Base-by-base conservation (phyloP, 2,329 filamentous ascomycete genomes). In the Clonostachys byssicola region DNA sequence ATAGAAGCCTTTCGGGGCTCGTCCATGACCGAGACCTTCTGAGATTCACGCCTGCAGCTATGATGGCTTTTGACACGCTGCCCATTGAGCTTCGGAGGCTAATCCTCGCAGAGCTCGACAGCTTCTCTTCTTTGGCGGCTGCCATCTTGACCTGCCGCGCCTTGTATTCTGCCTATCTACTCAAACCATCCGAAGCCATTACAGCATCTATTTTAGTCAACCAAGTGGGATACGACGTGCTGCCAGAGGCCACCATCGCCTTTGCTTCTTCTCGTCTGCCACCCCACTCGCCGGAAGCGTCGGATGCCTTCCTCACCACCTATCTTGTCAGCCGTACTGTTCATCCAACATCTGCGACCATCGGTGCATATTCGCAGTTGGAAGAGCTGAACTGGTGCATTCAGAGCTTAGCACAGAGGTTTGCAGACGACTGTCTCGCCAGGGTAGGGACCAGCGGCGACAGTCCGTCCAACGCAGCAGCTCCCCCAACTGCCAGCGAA, bases 191-290 rank as follows among this genome's bases (percentile, higher is more conserved):
- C 23, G n/a, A 10, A 35, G 17, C 13, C 18, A 49, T 49, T 18
- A 40, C 41, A 16, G 14, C 16, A 16, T n/a, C 43, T 10, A 39
- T 49, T 8, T 23, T 49, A 36, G 5, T 47, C 12, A 44, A 34
- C 5, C 13, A 49, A 20, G 44, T 47, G 35, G 34, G 20, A 34
- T 8, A 4, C n/a, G 17, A n/a, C 30, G 18, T 47, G 14, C n/a
- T 49, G 4, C 48, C 48, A 5, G 48, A 47, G 38, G 40, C 20
- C n/a, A 30, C 38, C 20, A 14, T 33, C 16, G 48, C 45, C 13
- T 43, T n/a, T n/a, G 20, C 18, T 18, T 47, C 45, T 12, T 43
- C 45, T 14, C n/a, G 14, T 12, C 45, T 33, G 20, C 44, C 34
- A 17, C 30, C 30, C 10, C 6, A 38, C 12, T 33, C 23, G 3